Conservation (phyloP, 495 filamentous ascomycete species). For the Pyronema domesticum region DNA sequence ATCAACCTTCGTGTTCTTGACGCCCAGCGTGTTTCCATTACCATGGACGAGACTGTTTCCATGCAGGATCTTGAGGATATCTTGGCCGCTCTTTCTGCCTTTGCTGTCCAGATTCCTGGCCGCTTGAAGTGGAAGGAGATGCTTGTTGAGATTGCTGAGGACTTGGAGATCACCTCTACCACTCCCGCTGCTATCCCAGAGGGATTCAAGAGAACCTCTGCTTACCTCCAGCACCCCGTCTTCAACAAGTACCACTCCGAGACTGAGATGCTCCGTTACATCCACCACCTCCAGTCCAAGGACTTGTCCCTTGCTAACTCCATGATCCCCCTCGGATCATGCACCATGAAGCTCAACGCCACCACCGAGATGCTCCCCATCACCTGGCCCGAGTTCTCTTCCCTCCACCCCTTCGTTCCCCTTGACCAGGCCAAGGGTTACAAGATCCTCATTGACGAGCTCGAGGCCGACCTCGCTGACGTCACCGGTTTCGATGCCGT, state of each 20-base stretch:
- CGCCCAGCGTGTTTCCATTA: constrained; percentile 43
- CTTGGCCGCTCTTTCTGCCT: constrained; percentile 26
- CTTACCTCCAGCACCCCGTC: constrained; percentile 76
- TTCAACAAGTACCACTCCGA: constrained; percentile 97
- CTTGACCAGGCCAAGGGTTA: constrained; percentile 49
- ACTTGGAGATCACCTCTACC: constrained; percentile 28
- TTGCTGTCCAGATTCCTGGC: constrained; percentile 18
- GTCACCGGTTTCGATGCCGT: constrained; percentile 87
- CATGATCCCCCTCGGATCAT: constrained; percentile 98
- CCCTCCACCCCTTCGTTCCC: constrained; percentile 71
- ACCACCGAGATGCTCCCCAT: constrained; percentile 87
- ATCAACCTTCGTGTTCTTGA: constrained; percentile 52
- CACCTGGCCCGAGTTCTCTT: constrained; percentile 68
- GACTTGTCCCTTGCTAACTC: constrained; percentile 91
- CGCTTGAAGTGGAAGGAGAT: constrained; percentile 25
- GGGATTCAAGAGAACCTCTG: constrained; percentile 48
- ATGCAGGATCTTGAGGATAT: constrained; percentile 43
- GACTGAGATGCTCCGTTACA: constrained; percentile 88
- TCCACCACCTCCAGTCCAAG: constrained; percentile 85
- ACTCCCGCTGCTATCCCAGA: constrained; percentile 33
- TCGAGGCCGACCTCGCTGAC: constrained; percentile 57
- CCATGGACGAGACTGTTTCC: constrained; percentile 55
- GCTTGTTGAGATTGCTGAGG: constrained; percentile 27
- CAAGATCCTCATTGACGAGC: constrained; percentile 44
- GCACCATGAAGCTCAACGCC: constrained; percentile 98